A percentile compares a stretch with the other conserved stretches of the same genome.
These are phyloP conservation scores for Friedmanniomyces simplex DNA, from an alignment of 495 filamentous ascomycete species.

Conservation along the genomic window DNA sequence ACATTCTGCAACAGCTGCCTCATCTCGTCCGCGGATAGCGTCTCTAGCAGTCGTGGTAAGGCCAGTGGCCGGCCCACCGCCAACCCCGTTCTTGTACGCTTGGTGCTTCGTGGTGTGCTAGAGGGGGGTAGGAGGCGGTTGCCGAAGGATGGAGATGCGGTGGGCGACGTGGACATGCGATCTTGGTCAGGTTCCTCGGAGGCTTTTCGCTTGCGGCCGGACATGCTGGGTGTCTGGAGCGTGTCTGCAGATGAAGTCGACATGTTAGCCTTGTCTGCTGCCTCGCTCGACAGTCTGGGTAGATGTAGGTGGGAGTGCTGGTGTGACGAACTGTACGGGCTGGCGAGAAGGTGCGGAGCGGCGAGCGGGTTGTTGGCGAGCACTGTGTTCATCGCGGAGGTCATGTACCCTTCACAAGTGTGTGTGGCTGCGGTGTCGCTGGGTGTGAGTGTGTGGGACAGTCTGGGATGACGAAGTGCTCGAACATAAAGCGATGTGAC, in stretches of 20 bases:
- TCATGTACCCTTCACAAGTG: not conserved
- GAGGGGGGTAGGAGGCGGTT: constrained; percentile 47
- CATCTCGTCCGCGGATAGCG: constrained; percentile 71
- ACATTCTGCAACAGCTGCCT: constrained; percentile 74
- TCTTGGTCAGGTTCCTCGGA: constrained; percentile 64
- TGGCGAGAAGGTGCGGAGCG: constrained; percentile 66
- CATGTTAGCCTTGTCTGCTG: constrained; percentile 26
- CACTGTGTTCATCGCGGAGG: constrained; percentile 48
- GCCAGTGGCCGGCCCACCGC: constrained; percentile 62
- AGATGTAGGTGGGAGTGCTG: too few species aligned
- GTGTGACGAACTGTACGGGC: constrained; percentile 26
- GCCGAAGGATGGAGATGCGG: constrained; percentile 62
- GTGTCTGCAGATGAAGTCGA: constrained; percentile 41
- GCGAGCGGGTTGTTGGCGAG: constrained; percentile 51
- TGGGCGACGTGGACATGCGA: constrained; percentile 80
- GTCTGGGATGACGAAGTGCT: too few species aligned
- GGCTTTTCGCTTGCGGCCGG: constrained; percentile 74
- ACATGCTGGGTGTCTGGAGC: constrained; percentile 28
- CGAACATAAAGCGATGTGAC: too few species aligned
- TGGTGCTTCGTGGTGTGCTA: constrained; percentile 45
- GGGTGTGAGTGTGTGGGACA: too few species aligned
- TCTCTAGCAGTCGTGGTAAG: constrained; percentile 79
- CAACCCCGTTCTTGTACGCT: constrained; percentile 56
- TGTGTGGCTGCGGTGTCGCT: not conserved
- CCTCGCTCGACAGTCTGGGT: not conserved